phyloP scores from a whole-genome alignment of 1,284 basidiomycete species.

The Pseudozyma thailandica region DNA sequence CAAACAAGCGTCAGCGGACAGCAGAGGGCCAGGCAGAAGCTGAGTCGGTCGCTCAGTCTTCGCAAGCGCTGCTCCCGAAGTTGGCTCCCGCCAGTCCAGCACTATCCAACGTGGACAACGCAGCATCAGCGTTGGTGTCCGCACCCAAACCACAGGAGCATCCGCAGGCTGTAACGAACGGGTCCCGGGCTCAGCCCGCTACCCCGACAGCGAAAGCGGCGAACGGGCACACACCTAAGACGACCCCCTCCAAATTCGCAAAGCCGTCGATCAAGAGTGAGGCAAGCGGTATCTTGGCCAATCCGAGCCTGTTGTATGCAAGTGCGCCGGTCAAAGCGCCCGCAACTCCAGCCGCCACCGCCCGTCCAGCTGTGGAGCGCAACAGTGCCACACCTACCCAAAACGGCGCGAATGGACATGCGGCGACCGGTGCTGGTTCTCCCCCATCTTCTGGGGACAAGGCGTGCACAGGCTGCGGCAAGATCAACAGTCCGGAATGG shows the following conservation, averaged over 20 bases:
- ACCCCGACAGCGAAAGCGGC: conserved; percentile 6
- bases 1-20: conserved; percentile 29
- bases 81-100: neutral
- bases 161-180: neutral
- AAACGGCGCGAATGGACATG: conserved; percentile 8
- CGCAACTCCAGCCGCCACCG: neutral
- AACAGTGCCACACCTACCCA: conserved; percentile 4
- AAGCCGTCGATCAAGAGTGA: conserved; percentile 25
- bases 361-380: conserved; percentile 11
- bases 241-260: conserved; percentile 12
- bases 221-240: conserved; percentile 22
- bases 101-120: neutral
- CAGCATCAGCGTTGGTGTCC: neutral
- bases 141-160: neutral
- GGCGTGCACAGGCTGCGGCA: conserved; percentile 67
- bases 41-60: neutral
- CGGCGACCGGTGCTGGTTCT: conserved; percentile 9
- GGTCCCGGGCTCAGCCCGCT: neutral
- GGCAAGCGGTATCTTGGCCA: conserved; percentile 19
- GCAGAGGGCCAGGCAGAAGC: conserved; percentile 1
- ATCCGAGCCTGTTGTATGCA: conserved; percentile 36
- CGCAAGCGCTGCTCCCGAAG: neutral
- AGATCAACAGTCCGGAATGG: conserved; percentile 87
- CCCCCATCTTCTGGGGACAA: conserved; percentile 43
- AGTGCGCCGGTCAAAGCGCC: conserved; percentile 26